Evolutionary conservation across 2,329 filamentous ascomycete genomes (phyloP), one percentile per base, ranked within the genome.

Genomic region (Coniochaeta pulveracea): DNA sequence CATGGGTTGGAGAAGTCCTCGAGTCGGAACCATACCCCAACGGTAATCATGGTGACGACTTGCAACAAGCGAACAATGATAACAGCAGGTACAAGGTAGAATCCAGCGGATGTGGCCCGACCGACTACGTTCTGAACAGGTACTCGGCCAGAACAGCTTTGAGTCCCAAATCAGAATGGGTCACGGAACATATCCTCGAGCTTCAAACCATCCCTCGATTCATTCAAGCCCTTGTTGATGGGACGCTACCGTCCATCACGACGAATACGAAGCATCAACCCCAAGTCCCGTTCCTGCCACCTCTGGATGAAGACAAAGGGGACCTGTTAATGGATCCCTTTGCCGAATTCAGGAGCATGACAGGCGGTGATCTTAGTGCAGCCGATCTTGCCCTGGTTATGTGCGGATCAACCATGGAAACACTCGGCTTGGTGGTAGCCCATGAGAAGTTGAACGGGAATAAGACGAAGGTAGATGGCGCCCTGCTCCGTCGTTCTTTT

Each of bases 111-210:
- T 24, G 22, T n/a, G 22, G 22, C 9, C 22, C 22, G 22, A 9
- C 9, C 9, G 22, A 24, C 22, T 24, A 24, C 22, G n/a, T n/a
- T 8, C 22, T 29, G 14, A 29, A 29, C 7, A 29, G 14, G 6
- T 19, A 10, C 14, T 12, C 26, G 7, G 6, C 6, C 24, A 26
- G 15, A 26, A 6, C 11, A 6, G 24, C 24, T 6, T 6, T 14
- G 24, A 23, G 21, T n/a, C 9, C 22, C 22, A 24, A 24, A 15
- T 17, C 12, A 10, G 6, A 29, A 6, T 29, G 26, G 26, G 26
- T 29, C 10, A 29, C 26, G 26, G 26, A 29, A 16, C 26, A 29
- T 16, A 29, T 29, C 26, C 8, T 29, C 10, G 26, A 29, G 15
- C 26, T 29, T 10, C 12, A 29, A 10, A 29, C 26, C 10, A 19